Conservation (phyloP, 257 asterid genomes). For the Capsicum baccatum region DNA sequence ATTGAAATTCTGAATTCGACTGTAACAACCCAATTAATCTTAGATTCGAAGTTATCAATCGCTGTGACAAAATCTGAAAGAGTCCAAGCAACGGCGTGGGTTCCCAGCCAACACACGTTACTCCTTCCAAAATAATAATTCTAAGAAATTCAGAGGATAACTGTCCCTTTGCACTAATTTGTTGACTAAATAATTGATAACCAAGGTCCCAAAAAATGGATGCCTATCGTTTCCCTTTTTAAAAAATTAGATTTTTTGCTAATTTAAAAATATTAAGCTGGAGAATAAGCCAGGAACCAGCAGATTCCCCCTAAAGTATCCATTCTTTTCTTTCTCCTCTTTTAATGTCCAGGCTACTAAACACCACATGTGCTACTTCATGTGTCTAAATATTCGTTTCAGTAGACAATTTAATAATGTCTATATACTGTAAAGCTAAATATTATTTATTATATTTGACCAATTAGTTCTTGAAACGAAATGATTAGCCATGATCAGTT, state of each 20-base stretch:
- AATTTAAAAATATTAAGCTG: conserved; percentile 14
- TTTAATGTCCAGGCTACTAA: background rate
- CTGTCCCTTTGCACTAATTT: conserved; percentile 7
- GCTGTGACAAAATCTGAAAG: background rate
- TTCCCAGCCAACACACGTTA: background rate
- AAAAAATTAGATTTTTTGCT: background rate
- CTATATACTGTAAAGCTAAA: background rate
- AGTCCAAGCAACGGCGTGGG: background rate
- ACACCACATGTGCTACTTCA: background rate
- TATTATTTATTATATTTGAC: background rate
- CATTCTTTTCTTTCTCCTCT: background rate
- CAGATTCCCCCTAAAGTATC: background rate
- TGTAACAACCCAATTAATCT: background rate
- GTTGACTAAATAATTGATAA: conserved; percentile 1
- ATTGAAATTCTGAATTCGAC: background rate
- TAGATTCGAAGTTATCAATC: background rate
- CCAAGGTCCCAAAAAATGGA: background rate
- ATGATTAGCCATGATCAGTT: background rate
- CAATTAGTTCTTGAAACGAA: too few species aligned
- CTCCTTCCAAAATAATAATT: background rate
- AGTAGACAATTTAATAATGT: background rate
- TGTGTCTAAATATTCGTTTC: conserved; percentile 17
- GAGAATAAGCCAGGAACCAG: background rate
- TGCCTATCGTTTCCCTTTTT: background rate
- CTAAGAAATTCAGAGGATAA: background rate